A percentile compares a stretch with the other conserved stretches of the same genome.
Conservation (phyloP, 2,329 filamentous ascomycete species). For the Arthroderma sp. region DNA sequence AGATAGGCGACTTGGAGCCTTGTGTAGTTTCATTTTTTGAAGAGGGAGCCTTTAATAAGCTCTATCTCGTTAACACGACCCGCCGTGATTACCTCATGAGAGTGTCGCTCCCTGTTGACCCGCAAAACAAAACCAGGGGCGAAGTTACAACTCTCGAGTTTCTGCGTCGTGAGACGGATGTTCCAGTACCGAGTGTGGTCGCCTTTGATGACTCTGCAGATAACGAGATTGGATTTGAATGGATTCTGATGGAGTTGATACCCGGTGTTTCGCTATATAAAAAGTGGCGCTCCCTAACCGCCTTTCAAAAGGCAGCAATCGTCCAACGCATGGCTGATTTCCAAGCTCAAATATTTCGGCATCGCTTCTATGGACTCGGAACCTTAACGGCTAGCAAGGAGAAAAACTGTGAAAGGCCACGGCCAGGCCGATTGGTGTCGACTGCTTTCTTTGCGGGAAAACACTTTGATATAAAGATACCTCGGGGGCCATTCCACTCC, state of each 20-base stretch:
- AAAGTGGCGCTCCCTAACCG: slow-evolving; percentile 20
- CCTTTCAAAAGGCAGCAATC: slow-evolving; percentile 21
- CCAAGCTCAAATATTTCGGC: slow-evolving; percentile 16
- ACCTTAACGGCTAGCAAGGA: not conserved
- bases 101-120: slow-evolving; percentile 13
- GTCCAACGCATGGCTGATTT: slow-evolving; percentile 20
- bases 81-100: slow-evolving; percentile 15
- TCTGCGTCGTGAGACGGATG: slow-evolving; percentile 10
- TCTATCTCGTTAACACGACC: slow-evolving; percentile 7
- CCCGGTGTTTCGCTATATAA: not conserved
- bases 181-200: slow-evolving; percentile 13
- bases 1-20: too few species aligned
- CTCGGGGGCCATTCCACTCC: slow-evolving; percentile 18
- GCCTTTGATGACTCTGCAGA: slow-evolving; percentile 7
- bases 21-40: slow-evolving; percentile 5
- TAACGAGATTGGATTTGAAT: slow-evolving; percentile 15
- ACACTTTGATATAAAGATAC: slow-evolving; percentile 19
- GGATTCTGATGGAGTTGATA: slow-evolving; percentile 16
- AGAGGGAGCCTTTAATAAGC: slow-evolving; percentile 10
- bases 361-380: slow-evolving; percentile 15
- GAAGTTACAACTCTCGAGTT: slow-evolving; percentile 15
- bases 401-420: not conserved
- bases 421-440: slow-evolving; percentile 19
- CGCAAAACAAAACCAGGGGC: slow-evolving; percentile 12
- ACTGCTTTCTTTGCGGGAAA: slow-evolving; percentile 22